phyloP scores from a whole-genome alignment of 23 red algal species.

The Gracilaria domingensis region DNA sequence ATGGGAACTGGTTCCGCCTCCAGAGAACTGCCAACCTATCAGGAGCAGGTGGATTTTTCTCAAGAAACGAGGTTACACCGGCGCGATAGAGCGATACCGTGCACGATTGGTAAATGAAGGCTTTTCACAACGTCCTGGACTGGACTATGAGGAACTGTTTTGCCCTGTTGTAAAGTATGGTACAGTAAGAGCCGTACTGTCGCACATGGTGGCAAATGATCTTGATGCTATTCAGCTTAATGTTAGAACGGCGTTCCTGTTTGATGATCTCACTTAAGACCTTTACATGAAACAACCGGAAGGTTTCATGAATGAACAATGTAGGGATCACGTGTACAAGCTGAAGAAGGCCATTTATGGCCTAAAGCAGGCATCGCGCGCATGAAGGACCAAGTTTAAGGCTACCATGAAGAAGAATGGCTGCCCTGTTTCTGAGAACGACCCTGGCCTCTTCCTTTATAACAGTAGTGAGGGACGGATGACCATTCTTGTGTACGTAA shows the following conservation, averaged over 20 bases:
- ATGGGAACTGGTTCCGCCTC: not conserved
- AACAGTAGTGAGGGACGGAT: not conserved
- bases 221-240: not conserved
- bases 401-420: not conserved
- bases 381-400: not conserved
- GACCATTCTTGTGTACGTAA: not conserved
- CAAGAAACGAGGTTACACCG: not conserved
- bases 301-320: not conserved
- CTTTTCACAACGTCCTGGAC: not conserved
- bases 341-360: not conserved
- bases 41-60: not conserved
- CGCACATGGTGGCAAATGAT: not conserved
- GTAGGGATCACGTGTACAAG: not conserved
- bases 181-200: not conserved
- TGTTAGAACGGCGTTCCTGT: not conserved
- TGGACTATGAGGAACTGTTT: not conserved
- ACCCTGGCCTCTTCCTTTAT: not conserved
- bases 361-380: constrained; percentile 6
- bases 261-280: not conserved
- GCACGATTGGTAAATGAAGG: not conserved
- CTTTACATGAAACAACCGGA: constrained; percentile 22
- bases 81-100: not conserved
- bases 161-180: not conserved
- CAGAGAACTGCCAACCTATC: not conserved
- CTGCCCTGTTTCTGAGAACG: not conserved